Conservation (phyloP, 2,329 filamentous ascomycete species). For the Diaporthe velutina region DNA sequence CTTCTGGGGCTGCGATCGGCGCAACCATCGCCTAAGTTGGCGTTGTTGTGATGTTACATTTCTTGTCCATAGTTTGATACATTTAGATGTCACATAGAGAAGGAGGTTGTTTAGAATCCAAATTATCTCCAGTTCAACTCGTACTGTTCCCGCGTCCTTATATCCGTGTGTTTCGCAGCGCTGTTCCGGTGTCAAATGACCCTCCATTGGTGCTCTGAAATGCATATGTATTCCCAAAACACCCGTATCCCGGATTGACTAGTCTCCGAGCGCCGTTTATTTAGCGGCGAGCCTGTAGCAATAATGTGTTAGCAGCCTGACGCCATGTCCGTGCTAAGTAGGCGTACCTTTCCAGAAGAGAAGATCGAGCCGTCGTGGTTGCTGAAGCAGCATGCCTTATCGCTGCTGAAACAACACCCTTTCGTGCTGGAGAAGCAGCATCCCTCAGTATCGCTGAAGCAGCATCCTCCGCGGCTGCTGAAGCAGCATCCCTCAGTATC, state of each 20-base stretch:
- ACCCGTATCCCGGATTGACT: not conserved
- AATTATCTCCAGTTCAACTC: not conserved
- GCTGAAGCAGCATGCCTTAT: constrained; percentile 20
- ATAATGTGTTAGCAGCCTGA: rapidly evolving
- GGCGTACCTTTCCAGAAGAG: not conserved
- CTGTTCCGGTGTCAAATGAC: not conserved
- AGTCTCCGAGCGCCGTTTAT: too few species aligned
- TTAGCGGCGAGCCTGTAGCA: not conserved
- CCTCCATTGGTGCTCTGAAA: not conserved
- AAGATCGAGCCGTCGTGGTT: not conserved
- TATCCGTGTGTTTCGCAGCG: not conserved
- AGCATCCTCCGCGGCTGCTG: constrained; percentile 32
- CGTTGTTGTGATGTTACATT: not conserved
- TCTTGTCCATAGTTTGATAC: constrained; percentile 4
- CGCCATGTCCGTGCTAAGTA: too few species aligned
- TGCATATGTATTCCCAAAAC: not conserved
- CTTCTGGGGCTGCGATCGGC: constrained; percentile 51
- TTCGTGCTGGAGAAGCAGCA: constrained; percentile 24
- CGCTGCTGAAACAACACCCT: constrained; percentile 18
- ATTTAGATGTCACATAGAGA: not conserved
- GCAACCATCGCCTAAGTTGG: constrained; percentile 49
- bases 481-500: constrained; percentile 34
- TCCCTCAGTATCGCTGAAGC: constrained; percentile 32
- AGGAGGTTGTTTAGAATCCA: not conserved
- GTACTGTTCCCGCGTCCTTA: not conserved